Base-by-base conservation (phyloP, 2,329 filamentous ascomycete species). In the Dendryphion nanum region DNA sequence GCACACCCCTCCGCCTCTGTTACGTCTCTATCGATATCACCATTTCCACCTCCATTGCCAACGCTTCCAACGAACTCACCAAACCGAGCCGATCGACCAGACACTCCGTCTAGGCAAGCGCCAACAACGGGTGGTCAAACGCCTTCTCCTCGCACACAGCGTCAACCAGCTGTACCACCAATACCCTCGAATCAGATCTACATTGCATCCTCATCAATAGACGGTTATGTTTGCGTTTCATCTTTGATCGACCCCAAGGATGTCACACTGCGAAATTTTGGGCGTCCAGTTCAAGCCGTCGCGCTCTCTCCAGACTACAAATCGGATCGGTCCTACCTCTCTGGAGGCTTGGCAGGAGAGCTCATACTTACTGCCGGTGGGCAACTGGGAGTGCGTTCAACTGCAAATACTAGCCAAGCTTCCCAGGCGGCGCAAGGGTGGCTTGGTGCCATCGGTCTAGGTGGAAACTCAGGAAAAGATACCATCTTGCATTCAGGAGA, bases 241-340 rank as follows among this genome's bases (percentile, higher is more conserved):
- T 95, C 89, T 1, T 71, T 98, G 15, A 71, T 93, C 15, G 91
- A 98, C 57, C 70, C 85, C 24, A 94, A 89, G 56, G 93, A 98
- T 67, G 89, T 96, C 2, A 84, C 89, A 41, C 69, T 97, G 18
- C 83, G 93, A 18, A 96, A 96, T 62, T 98, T 97, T 69, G 89
- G 88, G 2, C 81, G 94, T 4, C 94, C 94, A 0, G 82, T 98
- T 3, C 89, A 96, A 58, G 83, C 89, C 5, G 89, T 98, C 2
- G 88, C 90, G 0, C 68, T 98, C n/a, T 97, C 93, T 0, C 93
- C 93, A 0, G 89, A 97, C 36, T 98, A 89, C 71, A 95, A 86
- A 62, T 86, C 78, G 40, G 93, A 98, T 61, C 78, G 84, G 39
- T 86, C 84, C 2, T 98, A 96, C 60, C 70, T 98, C 1, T 97